Evolutionary conservation across 768 basidiomycete species (phyloP), one percentile per base, ranked within the genome.

Genomic region (Tephrocybe rancida): DNA sequence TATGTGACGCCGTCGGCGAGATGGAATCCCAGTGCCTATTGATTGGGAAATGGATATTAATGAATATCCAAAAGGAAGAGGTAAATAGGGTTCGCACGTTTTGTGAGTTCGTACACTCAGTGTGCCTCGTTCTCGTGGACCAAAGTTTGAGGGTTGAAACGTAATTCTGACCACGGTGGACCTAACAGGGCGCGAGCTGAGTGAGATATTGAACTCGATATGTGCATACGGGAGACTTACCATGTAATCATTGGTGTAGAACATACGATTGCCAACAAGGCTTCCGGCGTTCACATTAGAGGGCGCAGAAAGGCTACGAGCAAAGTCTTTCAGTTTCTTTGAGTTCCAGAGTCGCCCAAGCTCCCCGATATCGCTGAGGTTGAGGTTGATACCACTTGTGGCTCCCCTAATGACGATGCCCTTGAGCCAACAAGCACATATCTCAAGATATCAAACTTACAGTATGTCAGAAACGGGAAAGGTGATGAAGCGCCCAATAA

Each of bases 221-320:
- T 13, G 9, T 30, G 44, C 30, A 29, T 14, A 10, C 4, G 24
- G 30, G 24, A 24, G 46, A 50, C 71, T 11, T 47, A 84, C 87
- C 85, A 88, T 85, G 59, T 87, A 88, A 61, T 89, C 87, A 56
- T 81, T 84, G 42, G 75, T 73, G 61, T 76, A 86, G 66, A 88
- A 88, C 78, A 85, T 82, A 13, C 76, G 74, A 58, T 86, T 88
- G 1, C 87, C 86, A 1, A 55, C 34, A 13, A 87, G 57, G 16
- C 66, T 62, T 2, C 85, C 85, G 0, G 76, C 78, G 58, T 87
- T 88, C 11, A 82, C 85, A 58, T 70, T 73, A 18, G 66, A 61
- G 2, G 67, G 63, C 18, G 65, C 65, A 34, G 74, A 69, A 16
- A 86, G 66, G 46, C 64, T 66, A 6, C 63, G 64, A 7, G 73